Conservation (phyloP, 441 rosid genomes). For the Viola pubescens region DNA sequence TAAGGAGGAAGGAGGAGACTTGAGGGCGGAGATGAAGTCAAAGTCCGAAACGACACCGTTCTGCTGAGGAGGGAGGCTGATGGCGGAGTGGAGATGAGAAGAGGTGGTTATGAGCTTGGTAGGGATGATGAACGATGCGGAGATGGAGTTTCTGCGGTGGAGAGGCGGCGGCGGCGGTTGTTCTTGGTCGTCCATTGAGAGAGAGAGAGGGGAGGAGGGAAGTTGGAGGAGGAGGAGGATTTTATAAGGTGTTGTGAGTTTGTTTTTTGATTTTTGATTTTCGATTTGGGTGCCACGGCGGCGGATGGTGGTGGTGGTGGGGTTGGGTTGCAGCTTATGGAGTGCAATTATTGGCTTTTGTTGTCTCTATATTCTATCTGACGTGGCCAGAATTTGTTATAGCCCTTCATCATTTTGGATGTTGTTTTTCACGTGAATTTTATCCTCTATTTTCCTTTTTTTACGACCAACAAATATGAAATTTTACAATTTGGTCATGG, state of each 20-base stretch:
- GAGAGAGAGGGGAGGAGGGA: not conserved
- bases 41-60: slow-evolving; percentile 26
- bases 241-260: no score
- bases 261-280: no score
- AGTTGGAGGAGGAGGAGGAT: not conserved
- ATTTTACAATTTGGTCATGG: no score
- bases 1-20: slow-evolving; percentile 26
- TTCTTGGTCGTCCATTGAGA: slow-evolving; percentile 18
- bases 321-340: no score
- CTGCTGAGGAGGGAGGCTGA: slow-evolving; percentile 4
- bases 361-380: not conserved
- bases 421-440: not conserved
- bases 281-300: no score
- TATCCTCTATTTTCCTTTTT: no score
- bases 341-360: not conserved
- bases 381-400: not conserved
- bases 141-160: slow-evolving; percentile 49
- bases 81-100: slow-evolving; percentile 23
- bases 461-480: no score
- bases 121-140: slow-evolving; percentile 23
- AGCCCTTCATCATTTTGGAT: not conserved
- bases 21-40: slow-evolving; percentile 31
- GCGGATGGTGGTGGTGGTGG: no score
- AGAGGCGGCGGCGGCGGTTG: slow-evolving; percentile 26
- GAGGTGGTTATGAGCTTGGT: slow-evolving; percentile 12